Evolutionary conservation across 805 yeast genomes (phyloP).

Genomic region (Metschnikowia noctiluminum): DNA sequence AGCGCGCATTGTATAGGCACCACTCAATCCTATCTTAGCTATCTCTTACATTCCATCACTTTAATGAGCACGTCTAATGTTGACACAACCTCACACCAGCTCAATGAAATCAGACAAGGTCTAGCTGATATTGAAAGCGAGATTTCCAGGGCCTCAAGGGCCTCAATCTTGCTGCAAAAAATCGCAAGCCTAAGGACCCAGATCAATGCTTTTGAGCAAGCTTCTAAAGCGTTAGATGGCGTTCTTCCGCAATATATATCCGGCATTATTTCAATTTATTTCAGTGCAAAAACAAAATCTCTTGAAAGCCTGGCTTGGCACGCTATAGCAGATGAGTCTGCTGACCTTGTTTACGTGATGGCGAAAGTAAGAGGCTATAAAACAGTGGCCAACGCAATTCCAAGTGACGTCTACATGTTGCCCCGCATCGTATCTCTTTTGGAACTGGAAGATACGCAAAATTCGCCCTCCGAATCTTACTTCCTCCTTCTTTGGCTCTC

Average conservation of each 20-base stretch:
- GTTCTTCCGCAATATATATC: constrained; percentile 28
- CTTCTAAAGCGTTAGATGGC: constrained; percentile 49
- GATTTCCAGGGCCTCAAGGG: neutral
- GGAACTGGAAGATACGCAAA: constrained; percentile 7
- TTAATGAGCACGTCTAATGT: neutral
- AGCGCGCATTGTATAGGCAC: too few species aligned
- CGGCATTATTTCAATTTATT: neutral
- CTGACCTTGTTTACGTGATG: constrained; percentile 52
- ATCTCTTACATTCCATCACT: neutral
- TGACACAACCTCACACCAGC: neutral
- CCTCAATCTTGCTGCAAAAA: neutral
- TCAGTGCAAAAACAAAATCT: neutral
- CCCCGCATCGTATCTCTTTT: constrained; percentile 26
- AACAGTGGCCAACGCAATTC: constrained; percentile 53
- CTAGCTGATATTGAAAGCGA: neutral
- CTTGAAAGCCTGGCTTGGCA: neutral
- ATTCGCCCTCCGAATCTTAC: constrained; percentile 25
- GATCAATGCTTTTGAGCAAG: constrained; percentile 33
- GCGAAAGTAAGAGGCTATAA: constrained; percentile 67
- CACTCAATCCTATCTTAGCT: too few species aligned
- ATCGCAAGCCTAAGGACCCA: neutral
- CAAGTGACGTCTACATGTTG: constrained; percentile 55
- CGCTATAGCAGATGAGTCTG: constrained; percentile 15
- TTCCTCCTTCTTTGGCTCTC: constrained; percentile 68
- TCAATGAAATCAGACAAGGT: neutral